A percentile compares a stretch with the other conserved stretches of the same genome.
phyloP scores from a whole-genome alignment of 495 filamentous ascomycete species.

The Aspergillus coremiiformis region DNA sequence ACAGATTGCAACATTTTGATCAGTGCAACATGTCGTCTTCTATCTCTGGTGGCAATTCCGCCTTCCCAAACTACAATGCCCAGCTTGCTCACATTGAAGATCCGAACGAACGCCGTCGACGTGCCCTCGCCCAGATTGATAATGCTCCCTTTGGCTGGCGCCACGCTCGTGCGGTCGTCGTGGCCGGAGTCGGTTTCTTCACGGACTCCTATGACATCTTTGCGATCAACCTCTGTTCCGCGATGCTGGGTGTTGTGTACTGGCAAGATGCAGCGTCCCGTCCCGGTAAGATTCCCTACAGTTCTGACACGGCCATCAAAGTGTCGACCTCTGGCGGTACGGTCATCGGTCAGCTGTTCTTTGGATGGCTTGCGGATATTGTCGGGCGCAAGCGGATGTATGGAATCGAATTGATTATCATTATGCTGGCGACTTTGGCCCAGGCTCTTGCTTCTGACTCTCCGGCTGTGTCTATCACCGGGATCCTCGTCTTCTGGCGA shows the following conservation, averaged over 20 bases:
- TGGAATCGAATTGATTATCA: constrained; percentile 79
- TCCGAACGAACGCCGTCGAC: constrained; percentile 65
- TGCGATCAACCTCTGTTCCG: constrained; percentile 63
- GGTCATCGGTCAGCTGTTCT: constrained; percentile 75
- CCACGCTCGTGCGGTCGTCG: constrained; percentile 65
- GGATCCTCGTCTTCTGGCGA: constrained; percentile 83
- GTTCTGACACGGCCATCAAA: constrained; percentile 77
- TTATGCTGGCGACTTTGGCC: constrained; percentile 77
- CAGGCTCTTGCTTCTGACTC: constrained; percentile 64
- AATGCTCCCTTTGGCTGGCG: constrained; percentile 75
- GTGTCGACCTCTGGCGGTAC: constrained; percentile 81
- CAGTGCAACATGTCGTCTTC: neutral
- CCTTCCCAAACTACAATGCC: constrained; percentile 62
- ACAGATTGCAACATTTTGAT: neutral
- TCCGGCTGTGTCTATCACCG: constrained; percentile 62
- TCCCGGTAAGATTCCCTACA: constrained; percentile 50
- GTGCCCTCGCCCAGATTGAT: constrained; percentile 71
- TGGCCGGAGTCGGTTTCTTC: constrained; percentile 83
- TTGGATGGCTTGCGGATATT: constrained; percentile 73
- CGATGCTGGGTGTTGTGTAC: constrained; percentile 69
- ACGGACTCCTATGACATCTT: constrained; percentile 78
- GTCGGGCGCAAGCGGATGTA: constrained; percentile 82
- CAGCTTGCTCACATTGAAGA: constrained; percentile 53
- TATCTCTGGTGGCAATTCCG: constrained; percentile 50
- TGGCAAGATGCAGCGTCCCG: constrained; percentile 46